Evolutionary conservation across 345 rosid genomes (phyloP), one percentile per base, ranked within the genome.

Genomic region (Pistacia integerrima): DNA sequence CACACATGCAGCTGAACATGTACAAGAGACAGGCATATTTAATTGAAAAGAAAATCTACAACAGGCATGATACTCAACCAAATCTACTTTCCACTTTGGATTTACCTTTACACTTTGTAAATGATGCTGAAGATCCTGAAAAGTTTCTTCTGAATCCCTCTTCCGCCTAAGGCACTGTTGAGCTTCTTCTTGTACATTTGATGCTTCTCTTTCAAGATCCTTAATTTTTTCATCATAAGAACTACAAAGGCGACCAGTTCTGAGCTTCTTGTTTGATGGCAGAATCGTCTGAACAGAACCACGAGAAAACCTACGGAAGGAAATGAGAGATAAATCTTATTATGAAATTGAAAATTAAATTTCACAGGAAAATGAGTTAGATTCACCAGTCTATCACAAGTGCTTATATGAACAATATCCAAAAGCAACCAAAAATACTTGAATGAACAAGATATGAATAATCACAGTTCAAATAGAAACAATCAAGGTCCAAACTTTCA

Each of bases 221-320:
- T 82, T 88, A 52, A 96, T 91, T 76, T 91, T 93, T 76, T 85
- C 86, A 82, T 88, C 98, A 82, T 84, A 96, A 66, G 97, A 90
- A 78, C 90, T 85, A 88, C 94, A 89, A n/a, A 96, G 94, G 64
- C 94, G 94, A 14, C 90, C 86, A 77, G 85, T 80, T 84, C 88
- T 85, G 52, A 77, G 64, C 70, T 77, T 86, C 82, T 77, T 72
- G 60, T 69, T 77, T 67, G 92, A 80, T 56, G 98, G 98, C 81
- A 96, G 94, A 67, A 87, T 87, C 46, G 98, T 96, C 86, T 96
- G 92, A 72, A 92, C 98, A 71, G 93, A 79, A 30, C 92, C 92
- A 65, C 98, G 95, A 56, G 82, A 89, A 85, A 93, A 93, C 98
- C 97, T 96, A 81, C 48, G 69, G 69, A 86, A 80, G 46, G 68